Evolutionary conservation across 345 rosid species (phyloP), one percentile per base, ranked within the genome.

Genomic region (Gossypium mustelinum): DNA sequence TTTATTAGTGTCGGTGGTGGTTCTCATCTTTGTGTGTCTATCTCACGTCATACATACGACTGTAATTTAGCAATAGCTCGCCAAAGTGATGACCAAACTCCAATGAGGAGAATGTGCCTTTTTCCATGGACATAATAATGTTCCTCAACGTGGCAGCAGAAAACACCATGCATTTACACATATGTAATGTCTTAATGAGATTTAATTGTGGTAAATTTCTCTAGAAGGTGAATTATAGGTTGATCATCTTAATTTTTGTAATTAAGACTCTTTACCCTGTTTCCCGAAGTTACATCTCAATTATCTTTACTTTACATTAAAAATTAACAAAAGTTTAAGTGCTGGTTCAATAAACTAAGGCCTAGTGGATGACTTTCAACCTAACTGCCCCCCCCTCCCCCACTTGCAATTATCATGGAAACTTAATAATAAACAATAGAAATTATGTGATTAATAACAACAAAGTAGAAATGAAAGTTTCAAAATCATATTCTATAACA

Each of bases 331-430:
- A 16, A 52, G 56, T 6, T 52, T 48, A 11, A 48, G 52, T 17
- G 56, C 56, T 52, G 56, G 56, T 52, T 52, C 56, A 52, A 14
- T 52, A 52, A 52, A 17, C 9, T 9, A 8, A 67, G 74, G 58
- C 41, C 6, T 17, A 17, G 34, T 64, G 17, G 45, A 80, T 73
- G 59, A 74, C 80, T 74, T 80, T 74, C 69, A 77, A 65, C 71
- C 74, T 58, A 77, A 74, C 81, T 44, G 2, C 20, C 48, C 3
- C 13, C 81, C 34, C 34, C 81, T 44, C 1, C 20, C 48, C 78
- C 61, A 66, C 76, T 71, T 66, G 25, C 51, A 43, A 18, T 59
- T 59, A 9, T 34, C 20, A 77, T 27, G 24, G 68, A 56, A 75
- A 68, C 77, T 39, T 43, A 18, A 9, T 47, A 13, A 62, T 76